phyloP scores from a whole-genome alignment of 805 yeast species.

The Candida endomychidarum region DNA sequence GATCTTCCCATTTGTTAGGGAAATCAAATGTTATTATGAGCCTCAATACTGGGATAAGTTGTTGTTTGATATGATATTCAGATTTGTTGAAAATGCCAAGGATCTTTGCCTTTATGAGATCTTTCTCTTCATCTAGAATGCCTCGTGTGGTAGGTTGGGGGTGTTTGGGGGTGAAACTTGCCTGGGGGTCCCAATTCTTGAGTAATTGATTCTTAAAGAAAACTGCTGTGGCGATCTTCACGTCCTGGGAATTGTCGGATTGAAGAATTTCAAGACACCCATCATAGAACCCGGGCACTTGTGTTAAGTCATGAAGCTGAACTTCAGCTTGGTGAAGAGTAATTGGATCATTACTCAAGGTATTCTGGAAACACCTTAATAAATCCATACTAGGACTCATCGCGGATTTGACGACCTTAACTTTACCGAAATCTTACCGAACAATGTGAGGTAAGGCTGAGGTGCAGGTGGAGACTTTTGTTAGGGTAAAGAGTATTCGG shows the following conservation, averaged over 20 bases:
- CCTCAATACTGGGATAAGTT: constrained; percentile 37
- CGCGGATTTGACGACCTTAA: background rate
- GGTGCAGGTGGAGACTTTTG: background rate
- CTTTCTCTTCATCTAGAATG: constrained; percentile 72
- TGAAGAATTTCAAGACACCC: constrained; percentile 12
- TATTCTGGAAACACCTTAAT: constrained; percentile 6
- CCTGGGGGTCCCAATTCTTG: constrained; percentile 54
- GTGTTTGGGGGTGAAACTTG: constrained; percentile 17
- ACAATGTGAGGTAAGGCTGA: background rate
- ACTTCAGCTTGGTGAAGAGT: constrained; percentile 5
- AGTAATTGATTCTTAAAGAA: constrained; percentile 75
- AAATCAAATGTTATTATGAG: constrained; percentile 34
- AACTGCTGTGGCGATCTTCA: constrained; percentile 74
- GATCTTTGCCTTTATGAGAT: constrained; percentile 66
- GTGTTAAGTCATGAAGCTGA: background rate
- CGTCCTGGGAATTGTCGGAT: constrained; percentile 12
- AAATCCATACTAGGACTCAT: constrained; percentile 7
- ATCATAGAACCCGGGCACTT: constrained; percentile 13
- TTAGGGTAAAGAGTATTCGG: too few relatives aligned
- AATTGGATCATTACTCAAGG: constrained; percentile 4
- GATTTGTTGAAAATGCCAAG: constrained; percentile 56
- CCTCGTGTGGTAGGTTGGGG: background rate
- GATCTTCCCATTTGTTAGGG: constrained; percentile 35
- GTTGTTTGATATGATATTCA: constrained; percentile 35
- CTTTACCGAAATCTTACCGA: too few relatives aligned